Evolutionary conservation across 148 eudicot genomes (phyloP).

Genomic region (Limonium bicolor): DNA sequence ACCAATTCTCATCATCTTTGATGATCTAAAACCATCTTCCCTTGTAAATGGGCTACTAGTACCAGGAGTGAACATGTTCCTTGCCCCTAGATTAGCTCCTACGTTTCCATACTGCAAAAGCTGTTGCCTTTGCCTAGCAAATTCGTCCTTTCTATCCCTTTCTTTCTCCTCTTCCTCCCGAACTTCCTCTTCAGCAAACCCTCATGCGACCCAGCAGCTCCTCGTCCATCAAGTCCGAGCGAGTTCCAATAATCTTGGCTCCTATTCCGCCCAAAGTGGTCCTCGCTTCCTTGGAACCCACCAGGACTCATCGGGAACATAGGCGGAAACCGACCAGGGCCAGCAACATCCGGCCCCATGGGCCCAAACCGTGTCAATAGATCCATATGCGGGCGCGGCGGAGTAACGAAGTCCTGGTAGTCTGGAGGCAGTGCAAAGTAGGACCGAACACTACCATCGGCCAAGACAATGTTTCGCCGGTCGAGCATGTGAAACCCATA

Average conservation of each 20-base stretch:
- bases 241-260: constrained; percentile 30
- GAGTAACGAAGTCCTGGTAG: constrained; percentile 39
- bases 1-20: constrained; percentile 29
- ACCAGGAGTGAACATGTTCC: too few relatives aligned
- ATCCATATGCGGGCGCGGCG: constrained; percentile 13
- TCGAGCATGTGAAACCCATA: constrained; percentile 95
- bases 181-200: constrained; percentile 50
- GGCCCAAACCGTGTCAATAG: constrained; percentile 8
- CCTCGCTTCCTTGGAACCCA: constrained; percentile 18
- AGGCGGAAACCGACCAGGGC: constrained; percentile 18
- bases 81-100: too few relatives aligned
- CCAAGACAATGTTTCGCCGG: constrained; percentile 46
- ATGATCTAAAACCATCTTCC: constrained; percentile 30
- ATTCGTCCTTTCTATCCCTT: constrained; percentile 25
- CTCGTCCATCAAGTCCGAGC: constrained; percentile 18
- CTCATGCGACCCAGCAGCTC: constrained; percentile 10
- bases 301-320: constrained; percentile 44
- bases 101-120: constrained; percentile 60
- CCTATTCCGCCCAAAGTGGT: constrained; percentile 10
- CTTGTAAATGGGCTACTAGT: constrained; percentile 23
- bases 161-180: constrained; percentile 32
- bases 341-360: constrained; percentile 11
- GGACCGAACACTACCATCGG: constrained; percentile 64
- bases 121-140: constrained; percentile 63
- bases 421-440: constrained; percentile 82